Percentiles rank a stretch among this genome's conserved stretches.
These are phyloP conservation scores for Colletotrichum sp. DNA, from an alignment of 2,329 filamentous ascomycete species.

Conservation along the genomic window DNA sequence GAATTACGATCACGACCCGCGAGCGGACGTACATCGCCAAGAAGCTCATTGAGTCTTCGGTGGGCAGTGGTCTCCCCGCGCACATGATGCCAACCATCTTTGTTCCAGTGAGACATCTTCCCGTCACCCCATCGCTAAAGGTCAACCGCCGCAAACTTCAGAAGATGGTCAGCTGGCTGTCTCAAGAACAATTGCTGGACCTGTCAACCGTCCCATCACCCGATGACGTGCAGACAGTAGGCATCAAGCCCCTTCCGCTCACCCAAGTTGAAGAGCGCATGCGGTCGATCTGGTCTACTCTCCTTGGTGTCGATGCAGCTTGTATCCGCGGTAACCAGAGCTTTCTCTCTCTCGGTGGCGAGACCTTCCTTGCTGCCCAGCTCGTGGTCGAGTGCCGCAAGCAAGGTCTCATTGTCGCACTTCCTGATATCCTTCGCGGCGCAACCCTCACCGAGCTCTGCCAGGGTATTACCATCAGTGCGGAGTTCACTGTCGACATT, in stretches of 20 bases:
- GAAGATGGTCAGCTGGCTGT: slow-evolving; percentile 45
- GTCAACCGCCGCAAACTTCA: slow-evolving; percentile 53
- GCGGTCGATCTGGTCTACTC: slow-evolving; percentile 50
- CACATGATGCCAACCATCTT: slow-evolving; percentile 52
- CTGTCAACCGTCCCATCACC: slow-evolving; percentile 43
- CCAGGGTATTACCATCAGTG: slow-evolving; percentile 28
- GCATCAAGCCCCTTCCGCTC: slow-evolving; percentile 49
- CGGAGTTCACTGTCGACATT: slow-evolving; percentile 7
- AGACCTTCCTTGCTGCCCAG: slow-evolving; percentile 46
- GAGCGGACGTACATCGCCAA: slow-evolving; percentile 48
- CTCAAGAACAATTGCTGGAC: slow-evolving; percentile 45
- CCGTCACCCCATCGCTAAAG: slow-evolving; percentile 54
- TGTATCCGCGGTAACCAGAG: slow-evolving; percentile 46
- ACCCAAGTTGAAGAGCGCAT: slow-evolving; percentile 52
- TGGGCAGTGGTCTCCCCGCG: slow-evolving; percentile 40
- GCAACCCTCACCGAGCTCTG: slow-evolving; percentile 50
- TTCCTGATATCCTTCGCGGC: slow-evolving; percentile 47
- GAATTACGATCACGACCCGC: slow-evolving; percentile 41
- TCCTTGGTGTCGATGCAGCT: slow-evolving; percentile 41
- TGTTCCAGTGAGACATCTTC: slow-evolving; percentile 52
- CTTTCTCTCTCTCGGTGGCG: slow-evolving; percentile 52
- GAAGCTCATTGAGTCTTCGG: slow-evolving; percentile 44
- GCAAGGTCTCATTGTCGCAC: slow-evolving; percentile 41
- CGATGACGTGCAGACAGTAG: slow-evolving; percentile 36
- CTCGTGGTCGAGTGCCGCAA: slow-evolving; percentile 49